Evolutionary conservation across 1,284 basidiomycete species (phyloP).

Genomic region (Leccinum angustisporum): DNA sequence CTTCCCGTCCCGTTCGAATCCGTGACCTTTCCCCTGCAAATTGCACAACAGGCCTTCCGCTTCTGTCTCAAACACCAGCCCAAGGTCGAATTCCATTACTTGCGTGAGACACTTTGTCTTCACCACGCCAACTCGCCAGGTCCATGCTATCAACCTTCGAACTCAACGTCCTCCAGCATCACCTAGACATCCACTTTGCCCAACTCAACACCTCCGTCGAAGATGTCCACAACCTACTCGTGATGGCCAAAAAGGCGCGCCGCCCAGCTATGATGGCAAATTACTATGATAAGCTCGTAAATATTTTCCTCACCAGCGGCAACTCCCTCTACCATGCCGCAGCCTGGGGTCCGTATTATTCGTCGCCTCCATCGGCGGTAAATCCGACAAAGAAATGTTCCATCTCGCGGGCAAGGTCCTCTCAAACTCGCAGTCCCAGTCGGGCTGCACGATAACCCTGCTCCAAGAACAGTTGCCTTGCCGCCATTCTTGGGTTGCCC

Average conservation of each 20-base stretch:
- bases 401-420: constrained; percentile 91
- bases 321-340: constrained; percentile 97
- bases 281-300: constrained; percentile 98
- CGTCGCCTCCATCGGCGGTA: constrained; percentile 62
- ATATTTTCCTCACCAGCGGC: constrained; percentile 93
- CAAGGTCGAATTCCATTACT: constrained; percentile 96
- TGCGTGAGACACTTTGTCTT: constrained; percentile 95
- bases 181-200: constrained; percentile 97
- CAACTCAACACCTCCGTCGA: constrained; percentile 98
- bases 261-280: constrained; percentile 98
- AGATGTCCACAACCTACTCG: constrained; percentile 96
- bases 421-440: constrained; percentile 92
- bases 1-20: background rate
- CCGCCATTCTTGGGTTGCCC: constrained; percentile 83
- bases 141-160: constrained; percentile 98
- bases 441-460: constrained; percentile 68
- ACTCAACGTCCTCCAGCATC: constrained; percentile 96
- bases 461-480: constrained; percentile 75
- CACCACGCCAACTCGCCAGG: constrained; percentile 95
- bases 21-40: constrained; percentile 56
- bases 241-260: constrained; percentile 89
- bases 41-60: constrained; percentile 95
- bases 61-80: constrained; percentile 95
- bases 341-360: constrained; percentile 91
- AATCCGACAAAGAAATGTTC: constrained; percentile 76